Conservation (phyloP, 352 stramenopile species). For the Albugo candida region DNA sequence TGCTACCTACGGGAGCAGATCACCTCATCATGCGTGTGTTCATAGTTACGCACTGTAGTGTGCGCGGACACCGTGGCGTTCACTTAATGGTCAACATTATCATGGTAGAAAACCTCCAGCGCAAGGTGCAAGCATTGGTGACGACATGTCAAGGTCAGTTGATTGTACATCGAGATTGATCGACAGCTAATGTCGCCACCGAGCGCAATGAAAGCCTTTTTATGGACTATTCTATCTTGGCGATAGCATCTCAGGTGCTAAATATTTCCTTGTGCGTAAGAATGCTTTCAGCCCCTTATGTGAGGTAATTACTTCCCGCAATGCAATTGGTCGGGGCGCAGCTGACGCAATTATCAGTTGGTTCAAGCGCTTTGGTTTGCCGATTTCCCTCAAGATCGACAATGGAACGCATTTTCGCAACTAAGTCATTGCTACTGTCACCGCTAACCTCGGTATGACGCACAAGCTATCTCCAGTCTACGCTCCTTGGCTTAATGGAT, state of each 20-base stretch:
- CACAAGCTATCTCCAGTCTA: slow-evolving; percentile 6
- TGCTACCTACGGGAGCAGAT: background rate
- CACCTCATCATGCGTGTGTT: slow-evolving; percentile 7
- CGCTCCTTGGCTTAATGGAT: slow-evolving; percentile 8
- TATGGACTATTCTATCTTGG: slow-evolving; percentile 8
- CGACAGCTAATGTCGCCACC: slow-evolving; percentile 1
- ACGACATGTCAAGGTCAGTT: slow-evolving; percentile 6
- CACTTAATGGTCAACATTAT: slow-evolving; percentile 3
- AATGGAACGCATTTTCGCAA: slow-evolving; percentile 10
- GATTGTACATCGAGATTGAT: slow-evolving; percentile 1
- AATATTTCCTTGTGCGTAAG: slow-evolving; percentile 7
- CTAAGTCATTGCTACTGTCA: slow-evolving; percentile 13
- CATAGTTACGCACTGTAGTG: slow-evolving; percentile 8
- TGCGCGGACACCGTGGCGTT: slow-evolving; percentile 8
- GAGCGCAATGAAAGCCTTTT: slow-evolving; percentile 9
- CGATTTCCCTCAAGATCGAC: slow-evolving; percentile 5
- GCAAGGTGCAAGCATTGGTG: slow-evolving; percentile 4
- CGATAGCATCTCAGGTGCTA: background rate
- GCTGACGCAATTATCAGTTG: slow-evolving; percentile 7
- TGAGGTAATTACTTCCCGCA: slow-evolving; percentile 5
- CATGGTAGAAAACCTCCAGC: background rate
- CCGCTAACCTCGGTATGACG: background rate
- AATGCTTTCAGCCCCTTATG: slow-evolving; percentile 13
- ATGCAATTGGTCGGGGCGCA: background rate
- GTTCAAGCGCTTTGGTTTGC: slow-evolving; percentile 9